Base-by-base conservation (phyloP, 805 yeast genomes). In the Yarrowia osloensis region DNA sequence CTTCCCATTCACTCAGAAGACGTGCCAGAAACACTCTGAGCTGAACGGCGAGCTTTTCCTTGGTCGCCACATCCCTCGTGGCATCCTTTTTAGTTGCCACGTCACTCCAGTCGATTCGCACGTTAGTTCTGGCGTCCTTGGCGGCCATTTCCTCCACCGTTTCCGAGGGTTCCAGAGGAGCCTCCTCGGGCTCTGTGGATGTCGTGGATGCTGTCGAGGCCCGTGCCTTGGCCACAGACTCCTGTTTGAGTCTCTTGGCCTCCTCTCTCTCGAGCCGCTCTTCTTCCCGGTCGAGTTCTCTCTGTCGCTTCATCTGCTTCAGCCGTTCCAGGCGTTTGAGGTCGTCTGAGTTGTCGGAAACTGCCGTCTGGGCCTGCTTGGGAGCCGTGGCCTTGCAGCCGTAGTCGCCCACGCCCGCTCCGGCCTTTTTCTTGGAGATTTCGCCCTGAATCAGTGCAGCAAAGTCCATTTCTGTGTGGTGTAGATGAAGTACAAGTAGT, bases 1-100 rank as follows among this genome's bases (percentile, higher is more conserved):
- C 70, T 44, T 69, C 70, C 69, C 87, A 83, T 54, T 73, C 70
- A 3, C 69, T 28, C n/a, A 86, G 67, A 13, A 87, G 65, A 13
- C 75, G 71, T 68, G 81, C 82, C 55, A 86, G 71, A 69, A 82
- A 84, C n/a, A 78, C 80, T 67, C 89, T 75, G 46, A 83, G 66
- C 72, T 85, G 84, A 1, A 24, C 17, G 2, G 42, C 31, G 15
- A 61, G 66, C 21, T 31, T 22, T 3, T 40, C 5, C 17, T 35
- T 57, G 4, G 49, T 39, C 12, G 13, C 63, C 7, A 17, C 11
- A 17, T 40, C 49, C 35, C 49, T 9, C 11, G 63, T 39, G 26
- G 62, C 44, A 13, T 39, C 62, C 46, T 54, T 54, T 12, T 39
- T 39, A 1, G 63, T 17, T 0, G 63, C 63, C 49, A 57, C 63